Base-by-base conservation (phyloP, 768 basidiomycete species). In the Suillus subaureus region DNA sequence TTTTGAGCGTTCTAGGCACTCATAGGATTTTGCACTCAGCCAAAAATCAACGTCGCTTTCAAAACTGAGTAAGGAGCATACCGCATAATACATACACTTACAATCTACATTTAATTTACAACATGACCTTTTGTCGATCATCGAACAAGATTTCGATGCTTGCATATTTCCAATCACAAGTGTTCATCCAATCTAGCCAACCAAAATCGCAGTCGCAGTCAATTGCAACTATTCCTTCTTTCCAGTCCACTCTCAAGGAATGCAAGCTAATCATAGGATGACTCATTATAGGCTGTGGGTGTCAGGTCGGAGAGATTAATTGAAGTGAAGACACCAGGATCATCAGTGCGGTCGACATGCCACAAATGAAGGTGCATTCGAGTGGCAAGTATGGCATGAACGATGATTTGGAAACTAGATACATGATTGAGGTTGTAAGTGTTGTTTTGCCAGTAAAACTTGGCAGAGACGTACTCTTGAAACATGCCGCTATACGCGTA, bases 401-500 rank as follows among this genome's bases (percentile, higher is more conserved):
- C 37, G 16, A 64, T 21, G 61, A 49, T 11, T 9, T 64, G 64
- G 37, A 64, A 64, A 37, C 64, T 64, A 35, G 6, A 16, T 7
- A 31, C 35, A n/a, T n/a, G 40, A 18, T 21, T 18, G n/a, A 12
- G n/a, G 9, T 35, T 26, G 35, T 61, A 16, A 61, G 37, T 12
- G 21, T 33, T 35, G 28, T 21, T 63, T 61, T 16, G 33, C 40
- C 56, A 8, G 21, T 7, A n/a, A 60, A 57, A 11, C 6, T 64
- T 23, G 39, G 26, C 16, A 45, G 11, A n/a, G 31, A 40, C 62
- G 37, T 39, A 64, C 64, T 64, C 64, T 37, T 51, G 31, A 23
- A 64, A 63, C 64, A 64, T 64, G 23, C 58, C 61, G 9, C 58
- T 61, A 64, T 64, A 64, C 9, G 61, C 57, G 33, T 64, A 35